Evolutionary conservation across 1,284 basidiomycete species (phyloP).

Genomic region (Xerocomus amazonicus): DNA sequence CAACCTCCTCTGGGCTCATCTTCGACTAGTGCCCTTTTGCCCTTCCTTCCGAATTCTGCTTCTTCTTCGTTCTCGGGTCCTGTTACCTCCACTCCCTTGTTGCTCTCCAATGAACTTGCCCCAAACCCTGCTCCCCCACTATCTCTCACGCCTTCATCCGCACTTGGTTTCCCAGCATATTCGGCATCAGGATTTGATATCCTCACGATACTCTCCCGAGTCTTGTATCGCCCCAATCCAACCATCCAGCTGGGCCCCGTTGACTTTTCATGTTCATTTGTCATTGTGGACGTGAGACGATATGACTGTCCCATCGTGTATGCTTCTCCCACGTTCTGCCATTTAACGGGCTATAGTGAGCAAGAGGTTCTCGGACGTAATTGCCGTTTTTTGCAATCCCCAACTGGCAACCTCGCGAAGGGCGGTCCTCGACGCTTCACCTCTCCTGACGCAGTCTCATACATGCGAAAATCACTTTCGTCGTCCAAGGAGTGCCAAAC

Average conservation of each 20-base stretch:
- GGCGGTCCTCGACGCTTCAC: slow-evolving; percentile 70
- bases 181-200: slow-evolving; percentile 90
- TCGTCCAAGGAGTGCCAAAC: slow-evolving; percentile 87
- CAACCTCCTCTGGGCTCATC: slow-evolving; percentile 7
- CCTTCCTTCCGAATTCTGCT: slow-evolving; percentile 3
- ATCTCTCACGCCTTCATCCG: slow-evolving; percentile 20
- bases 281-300: slow-evolving; percentile 79
- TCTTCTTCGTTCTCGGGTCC: background rate
- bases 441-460: slow-evolving; percentile 64
- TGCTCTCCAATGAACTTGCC: slow-evolving; percentile 7
- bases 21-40: background rate
- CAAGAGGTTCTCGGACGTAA: slow-evolving; percentile 84
- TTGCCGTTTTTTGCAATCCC: slow-evolving; percentile 84
- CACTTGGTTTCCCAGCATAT: slow-evolving; percentile 58
- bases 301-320: slow-evolving; percentile 87
- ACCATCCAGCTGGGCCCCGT: slow-evolving; percentile 84
- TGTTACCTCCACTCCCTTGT: slow-evolving; percentile 6
- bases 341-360: slow-evolving; percentile 80
- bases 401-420: slow-evolving; percentile 59
- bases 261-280: slow-evolving; percentile 86
- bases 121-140: slow-evolving; percentile 1
- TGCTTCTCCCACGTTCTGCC: slow-evolving; percentile 75
- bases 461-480: slow-evolving; percentile 62
- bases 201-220: slow-evolving; percentile 75
- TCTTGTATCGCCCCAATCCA: slow-evolving; percentile 73